Percentiles rank a stretch among this genome's conserved stretches.
These are phyloP conservation scores for Asterophora lycoperdoides DNA, from an alignment of 768 basidiomycete genomes.

Conservation along the genomic window DNA sequence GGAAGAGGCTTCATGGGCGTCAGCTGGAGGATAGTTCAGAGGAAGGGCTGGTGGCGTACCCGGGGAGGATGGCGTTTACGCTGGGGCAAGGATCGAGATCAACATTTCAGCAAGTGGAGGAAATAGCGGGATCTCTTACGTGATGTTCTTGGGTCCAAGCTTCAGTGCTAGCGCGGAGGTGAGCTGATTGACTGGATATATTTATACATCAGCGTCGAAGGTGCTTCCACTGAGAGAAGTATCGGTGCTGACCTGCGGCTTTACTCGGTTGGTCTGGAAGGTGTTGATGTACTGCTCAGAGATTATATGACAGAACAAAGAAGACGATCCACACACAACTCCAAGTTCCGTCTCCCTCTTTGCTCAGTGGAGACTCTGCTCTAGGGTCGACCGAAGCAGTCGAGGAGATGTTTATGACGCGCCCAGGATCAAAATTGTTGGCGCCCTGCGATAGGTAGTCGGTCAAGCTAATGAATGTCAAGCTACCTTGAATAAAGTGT, in stretches of 20 bases:
- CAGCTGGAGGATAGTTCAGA: not conserved
- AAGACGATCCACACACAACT: conserved; percentile 54
- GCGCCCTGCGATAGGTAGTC: conserved; percentile 64
- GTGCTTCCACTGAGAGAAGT: not conserved
- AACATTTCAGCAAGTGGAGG: conserved; percentile 1
- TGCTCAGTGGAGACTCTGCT: conserved; percentile 48
- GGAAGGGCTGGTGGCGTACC: conserved; percentile 37
- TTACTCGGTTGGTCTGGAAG: conserved; percentile 74
- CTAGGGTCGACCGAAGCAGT: conserved; percentile 51
- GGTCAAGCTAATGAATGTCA: conserved; percentile 37
- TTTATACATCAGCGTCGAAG: not conserved
- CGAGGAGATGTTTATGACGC: conserved; percentile 83
- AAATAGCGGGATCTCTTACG: conserved; percentile 39
- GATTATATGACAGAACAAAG: not conserved
- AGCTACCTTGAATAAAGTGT: not conserved
- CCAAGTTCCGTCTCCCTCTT: conserved; percentile 63
- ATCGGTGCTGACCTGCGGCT: conserved; percentile 54
- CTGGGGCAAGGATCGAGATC: conserved; percentile 29
- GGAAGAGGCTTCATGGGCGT: conserved; percentile 53
- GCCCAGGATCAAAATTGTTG: conserved; percentile 58
- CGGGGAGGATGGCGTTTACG: conserved; percentile 82
- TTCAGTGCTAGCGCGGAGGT: conserved; percentile 69
- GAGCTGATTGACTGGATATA: conserved; percentile 64
- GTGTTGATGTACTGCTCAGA: not conserved
- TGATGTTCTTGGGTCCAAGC: conserved; percentile 55